phyloP scores from a whole-genome alignment of 768 basidiomycete species.

The Hygrocybe punicea region DNA sequence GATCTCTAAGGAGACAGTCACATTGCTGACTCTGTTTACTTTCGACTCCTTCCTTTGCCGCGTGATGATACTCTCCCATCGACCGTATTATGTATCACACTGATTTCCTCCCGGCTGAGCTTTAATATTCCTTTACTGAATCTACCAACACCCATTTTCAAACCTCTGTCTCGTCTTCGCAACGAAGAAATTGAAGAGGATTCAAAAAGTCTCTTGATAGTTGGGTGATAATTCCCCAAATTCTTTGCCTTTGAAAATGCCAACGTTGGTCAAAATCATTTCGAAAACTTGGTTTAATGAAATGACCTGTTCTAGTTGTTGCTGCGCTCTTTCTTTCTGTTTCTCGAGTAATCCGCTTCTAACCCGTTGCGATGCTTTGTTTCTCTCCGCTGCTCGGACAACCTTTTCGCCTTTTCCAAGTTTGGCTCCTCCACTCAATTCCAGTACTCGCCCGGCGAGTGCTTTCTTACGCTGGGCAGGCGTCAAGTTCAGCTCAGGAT shows the following conservation, averaged over 20 bases:
- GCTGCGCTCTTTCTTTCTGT: slow-evolving; percentile 51
- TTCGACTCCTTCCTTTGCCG: neutral
- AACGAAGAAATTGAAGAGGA: slow-evolving; percentile 29
- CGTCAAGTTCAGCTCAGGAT: slow-evolving; percentile 56
- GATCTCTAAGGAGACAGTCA: no score
- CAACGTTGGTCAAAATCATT: no score
- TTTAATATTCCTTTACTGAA: slow-evolving; percentile 68
- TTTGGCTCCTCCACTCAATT: slow-evolving; percentile 63
- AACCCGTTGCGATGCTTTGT: slow-evolving; percentile 67
- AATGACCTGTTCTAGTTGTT: slow-evolving; percentile 65
- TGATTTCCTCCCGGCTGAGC: slow-evolving; percentile 60
- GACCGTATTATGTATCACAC: neutral
- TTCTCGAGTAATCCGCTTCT: slow-evolving; percentile 67
- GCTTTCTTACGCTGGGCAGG: slow-evolving; percentile 72
- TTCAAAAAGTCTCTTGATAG: slow-evolving; percentile 65
- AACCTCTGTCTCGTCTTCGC: slow-evolving; percentile 58
- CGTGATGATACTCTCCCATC: slow-evolving; percentile 18
- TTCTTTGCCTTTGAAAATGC: slow-evolving; percentile 62
- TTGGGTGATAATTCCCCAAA: slow-evolving; percentile 80
- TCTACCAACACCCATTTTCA: slow-evolving; percentile 76
- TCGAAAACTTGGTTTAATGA: no score
- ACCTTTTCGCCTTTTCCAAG: slow-evolving; percentile 70
- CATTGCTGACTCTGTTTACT: neutral
- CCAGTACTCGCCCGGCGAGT: slow-evolving; percentile 71
- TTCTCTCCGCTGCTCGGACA: slow-evolving; percentile 60